Evolutionary conservation across 139 green algal genomes (phyloP).

Genomic region (Tetradesmus lagerheimii): DNA sequence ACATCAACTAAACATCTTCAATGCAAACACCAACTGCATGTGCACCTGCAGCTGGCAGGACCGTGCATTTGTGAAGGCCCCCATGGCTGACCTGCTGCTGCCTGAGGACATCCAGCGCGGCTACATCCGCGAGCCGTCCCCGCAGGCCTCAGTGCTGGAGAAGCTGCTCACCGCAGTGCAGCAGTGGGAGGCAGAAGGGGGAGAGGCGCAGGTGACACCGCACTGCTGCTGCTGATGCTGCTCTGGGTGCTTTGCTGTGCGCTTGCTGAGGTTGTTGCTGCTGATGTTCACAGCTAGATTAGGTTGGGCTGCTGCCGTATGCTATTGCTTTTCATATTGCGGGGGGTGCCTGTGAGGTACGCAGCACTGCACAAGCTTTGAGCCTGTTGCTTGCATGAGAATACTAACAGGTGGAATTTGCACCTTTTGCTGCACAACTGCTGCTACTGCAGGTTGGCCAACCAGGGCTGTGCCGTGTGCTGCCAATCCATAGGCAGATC

Average conservation of each 20-base stretch:
- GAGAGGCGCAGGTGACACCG: conserved; percentile 48
- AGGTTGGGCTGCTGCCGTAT: too few relatives aligned
- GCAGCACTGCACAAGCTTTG: too few relatives aligned
- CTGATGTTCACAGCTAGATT: background rate
- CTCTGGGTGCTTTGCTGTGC: background rate
- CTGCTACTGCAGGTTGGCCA: conserved; percentile 44
- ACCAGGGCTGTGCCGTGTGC: conserved; percentile 61
- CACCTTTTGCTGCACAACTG: too few relatives aligned
- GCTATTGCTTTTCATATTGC: too few relatives aligned
- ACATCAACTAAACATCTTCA: too few relatives aligned
- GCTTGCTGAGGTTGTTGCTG: background rate
- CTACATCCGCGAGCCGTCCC: background rate
- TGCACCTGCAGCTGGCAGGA: conserved; percentile 76
- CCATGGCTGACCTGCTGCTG: conserved; percentile 73
- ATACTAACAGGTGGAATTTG: background rate
- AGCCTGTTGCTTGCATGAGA: too few relatives aligned
- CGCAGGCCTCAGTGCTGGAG: conserved; percentile 22
- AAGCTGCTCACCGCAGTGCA: conserved; percentile 29
- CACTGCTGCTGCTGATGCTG: background rate
- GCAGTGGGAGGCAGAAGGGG: conserved; percentile 62
- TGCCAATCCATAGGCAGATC: conserved; percentile 61
- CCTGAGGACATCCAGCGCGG: conserved; percentile 29
- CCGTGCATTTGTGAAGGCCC: conserved; percentile 90
- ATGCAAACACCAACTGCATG: background rate
- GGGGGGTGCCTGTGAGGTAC: too few relatives aligned